Conservation (phyloP, 805 yeast species). For the Cyberlindnera nakhonratchasimensis region DNA sequence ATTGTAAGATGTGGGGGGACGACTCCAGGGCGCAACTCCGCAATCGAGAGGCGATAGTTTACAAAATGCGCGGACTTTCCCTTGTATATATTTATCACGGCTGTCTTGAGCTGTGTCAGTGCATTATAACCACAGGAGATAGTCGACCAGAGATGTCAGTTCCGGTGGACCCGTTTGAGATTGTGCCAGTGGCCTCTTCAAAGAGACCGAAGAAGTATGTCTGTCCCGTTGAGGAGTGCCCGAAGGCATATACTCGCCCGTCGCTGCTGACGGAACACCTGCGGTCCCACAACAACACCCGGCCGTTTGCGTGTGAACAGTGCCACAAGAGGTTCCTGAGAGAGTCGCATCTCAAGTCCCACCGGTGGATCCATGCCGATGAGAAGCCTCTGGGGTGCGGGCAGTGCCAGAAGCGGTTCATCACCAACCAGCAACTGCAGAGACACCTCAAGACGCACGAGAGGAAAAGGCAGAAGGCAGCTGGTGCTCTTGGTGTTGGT, state of each 20-base stretch:
- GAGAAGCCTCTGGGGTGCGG: conserved; percentile 55
- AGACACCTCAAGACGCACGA: conserved; percentile 57
- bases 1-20: no score
- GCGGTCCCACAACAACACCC: conserved; percentile 68
- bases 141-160: not conserved
- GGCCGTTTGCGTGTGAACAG: conserved; percentile 63
- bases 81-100: no score
- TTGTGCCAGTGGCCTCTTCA: not conserved
- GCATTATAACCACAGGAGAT: not conserved
- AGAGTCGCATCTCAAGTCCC: conserved; percentile 78
- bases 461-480: not conserved
- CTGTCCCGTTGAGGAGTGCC: conserved; percentile 46
- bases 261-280: conserved; percentile 59
- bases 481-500: no score
- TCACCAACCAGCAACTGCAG: conserved; percentile 52
- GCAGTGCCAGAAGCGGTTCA: conserved; percentile 58
- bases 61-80: not conserved
- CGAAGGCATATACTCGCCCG: conserved; percentile 52
- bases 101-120: no score
- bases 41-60: no score
- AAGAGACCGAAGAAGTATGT: conserved; percentile 37
- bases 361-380: conserved; percentile 60
- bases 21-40: no score
- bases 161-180: not conserved
- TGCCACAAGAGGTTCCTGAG: conserved; percentile 65